Percentiles rank a stretch among this genome's conserved stretches.
phyloP scores from a whole-genome alignment of 2,329 filamentous ascomycete genomes.

The Colletotrichum sp. region DNA sequence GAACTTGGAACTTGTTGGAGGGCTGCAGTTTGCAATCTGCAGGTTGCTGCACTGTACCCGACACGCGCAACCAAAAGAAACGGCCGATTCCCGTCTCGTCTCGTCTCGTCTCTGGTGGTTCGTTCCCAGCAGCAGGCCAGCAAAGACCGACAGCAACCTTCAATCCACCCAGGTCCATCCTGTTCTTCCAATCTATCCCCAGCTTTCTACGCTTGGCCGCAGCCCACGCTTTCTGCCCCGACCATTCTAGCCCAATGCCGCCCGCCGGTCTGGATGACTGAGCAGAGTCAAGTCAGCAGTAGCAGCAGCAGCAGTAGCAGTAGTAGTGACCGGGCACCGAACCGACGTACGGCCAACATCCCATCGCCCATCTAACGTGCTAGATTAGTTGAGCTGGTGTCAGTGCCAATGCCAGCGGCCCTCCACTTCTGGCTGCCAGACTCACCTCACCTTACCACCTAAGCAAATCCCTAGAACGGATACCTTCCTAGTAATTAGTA shows the following conservation, averaged over 20 bases:
- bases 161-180: not conserved
- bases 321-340: not conserved
- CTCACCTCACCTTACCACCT: not conserved
- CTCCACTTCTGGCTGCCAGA: not conserved
- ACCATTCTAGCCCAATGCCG: conserved; percentile 16
- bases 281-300: not conserved
- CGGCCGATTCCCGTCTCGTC: not conserved
- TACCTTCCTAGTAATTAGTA: not conserved
- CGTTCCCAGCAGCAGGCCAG: not conserved
- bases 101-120: not conserved
- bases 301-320: not conserved
- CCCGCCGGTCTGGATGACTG: not conserved
- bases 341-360: not conserved
- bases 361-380: not conserved
- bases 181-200: conserved; percentile 8
- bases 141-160: not conserved
- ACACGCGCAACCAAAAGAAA: not conserved
- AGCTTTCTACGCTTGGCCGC: not conserved
- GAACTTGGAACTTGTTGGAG: not conserved
- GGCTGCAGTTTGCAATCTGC: not conserved
- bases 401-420: not conserved
- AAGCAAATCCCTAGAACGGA: not conserved
- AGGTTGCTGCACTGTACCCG: not conserved
- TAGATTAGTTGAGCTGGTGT: not conserved
- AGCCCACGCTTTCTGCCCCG: not conserved